A percentile compares a stretch with the other conserved stretches of the same genome.
These are phyloP conservation scores for Mikania micrantha DNA, from an alignment of 129 eudicot genomes.

Conservation along the genomic window DNA sequence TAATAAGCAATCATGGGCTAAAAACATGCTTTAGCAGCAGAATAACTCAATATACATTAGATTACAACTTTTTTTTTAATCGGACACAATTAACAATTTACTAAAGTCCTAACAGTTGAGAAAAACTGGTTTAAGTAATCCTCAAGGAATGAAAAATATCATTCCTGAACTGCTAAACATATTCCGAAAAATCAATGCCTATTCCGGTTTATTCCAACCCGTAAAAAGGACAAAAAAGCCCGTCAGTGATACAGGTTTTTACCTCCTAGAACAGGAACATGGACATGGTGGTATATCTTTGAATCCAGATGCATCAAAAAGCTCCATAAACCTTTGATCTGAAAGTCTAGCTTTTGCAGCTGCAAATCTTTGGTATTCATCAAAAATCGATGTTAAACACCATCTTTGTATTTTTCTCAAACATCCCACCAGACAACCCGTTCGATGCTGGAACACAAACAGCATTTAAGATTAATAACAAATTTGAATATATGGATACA, in stretches of 20 bases:
- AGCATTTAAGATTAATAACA: slow-evolving; percentile 8
- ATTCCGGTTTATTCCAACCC: slow-evolving; percentile 27
- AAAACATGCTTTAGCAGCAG: background rate
- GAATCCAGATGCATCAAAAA: slow-evolving; percentile 56
- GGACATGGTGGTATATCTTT: slow-evolving; percentile 52
- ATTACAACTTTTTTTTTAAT: slow-evolving; percentile 3
- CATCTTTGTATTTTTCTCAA: slow-evolving; percentile 75
- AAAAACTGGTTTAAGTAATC: slow-evolving; percentile 19
- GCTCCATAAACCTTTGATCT: slow-evolving; percentile 86
- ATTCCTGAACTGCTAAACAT: slow-evolving; percentile 34
- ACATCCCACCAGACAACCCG: slow-evolving; percentile 85
- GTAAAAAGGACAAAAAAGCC: slow-evolving; percentile 16
- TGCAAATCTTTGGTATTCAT: slow-evolving; percentile 91
- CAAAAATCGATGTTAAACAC: slow-evolving; percentile 83
- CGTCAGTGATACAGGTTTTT: background rate
- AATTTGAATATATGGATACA: background rate
- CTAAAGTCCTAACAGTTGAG: slow-evolving; percentile 20
- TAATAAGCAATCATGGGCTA: background rate
- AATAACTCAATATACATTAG: slow-evolving; percentile 6
- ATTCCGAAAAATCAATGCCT: slow-evolving; percentile 13
- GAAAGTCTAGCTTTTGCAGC: slow-evolving; percentile 89
- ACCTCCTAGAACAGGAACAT: slow-evolving; percentile 50
- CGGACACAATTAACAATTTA: slow-evolving; percentile 20
- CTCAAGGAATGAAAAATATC: slow-evolving; percentile 23
- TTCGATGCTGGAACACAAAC: slow-evolving; percentile 71